phyloP scores from a whole-genome alignment of 495 filamentous ascomycete species.

The Sphaerosporella brunnea region DNA sequence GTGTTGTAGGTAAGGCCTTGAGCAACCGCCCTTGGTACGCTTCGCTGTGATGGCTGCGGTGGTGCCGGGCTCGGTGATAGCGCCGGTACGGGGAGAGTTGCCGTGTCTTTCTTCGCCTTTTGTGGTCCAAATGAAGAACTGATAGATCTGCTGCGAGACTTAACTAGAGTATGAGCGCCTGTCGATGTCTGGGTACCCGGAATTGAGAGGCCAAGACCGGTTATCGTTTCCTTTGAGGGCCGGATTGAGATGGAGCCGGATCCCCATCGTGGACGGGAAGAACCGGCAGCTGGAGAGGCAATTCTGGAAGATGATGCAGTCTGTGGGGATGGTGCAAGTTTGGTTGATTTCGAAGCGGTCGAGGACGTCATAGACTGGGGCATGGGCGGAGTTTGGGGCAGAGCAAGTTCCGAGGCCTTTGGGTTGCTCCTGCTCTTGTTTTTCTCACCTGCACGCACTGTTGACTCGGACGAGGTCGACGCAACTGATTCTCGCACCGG shows the following conservation, averaged over 20 bases:
- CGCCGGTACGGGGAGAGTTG: background rate
- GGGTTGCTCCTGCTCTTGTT: slow-evolving; percentile 12
- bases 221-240: slow-evolving; percentile 6
- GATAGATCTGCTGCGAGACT: slow-evolving; percentile 20
- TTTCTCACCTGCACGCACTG: slow-evolving; percentile 31
- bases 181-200: slow-evolving; percentile 4
- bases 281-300: slow-evolving; percentile 14
- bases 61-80: slow-evolving; percentile 1
- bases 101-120: background rate
- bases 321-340: slow-evolving; percentile 15
- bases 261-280: slow-evolving; percentile 12
- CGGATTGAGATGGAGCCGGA: slow-evolving; percentile 18
- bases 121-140: background rate
- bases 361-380: slow-evolving; percentile 8
- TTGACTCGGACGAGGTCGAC: slow-evolving; percentile 43
- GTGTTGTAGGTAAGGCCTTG: slow-evolving; percentile 15
- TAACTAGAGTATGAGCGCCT: slow-evolving; percentile 16
- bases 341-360: slow-evolving; percentile 15
- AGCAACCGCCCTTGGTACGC: slow-evolving; percentile 13
- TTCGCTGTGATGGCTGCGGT: slow-evolving; percentile 7
- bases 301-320: slow-evolving; percentile 3
- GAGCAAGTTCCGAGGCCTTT: slow-evolving; percentile 9
- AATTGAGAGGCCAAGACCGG: slow-evolving; percentile 22
- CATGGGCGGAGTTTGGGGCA: slow-evolving; percentile 10
- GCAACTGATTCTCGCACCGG: slow-evolving; percentile 45